Conservation (phyloP, 2,329 filamentous ascomycete species). For the Knufia fluminis region DNA sequence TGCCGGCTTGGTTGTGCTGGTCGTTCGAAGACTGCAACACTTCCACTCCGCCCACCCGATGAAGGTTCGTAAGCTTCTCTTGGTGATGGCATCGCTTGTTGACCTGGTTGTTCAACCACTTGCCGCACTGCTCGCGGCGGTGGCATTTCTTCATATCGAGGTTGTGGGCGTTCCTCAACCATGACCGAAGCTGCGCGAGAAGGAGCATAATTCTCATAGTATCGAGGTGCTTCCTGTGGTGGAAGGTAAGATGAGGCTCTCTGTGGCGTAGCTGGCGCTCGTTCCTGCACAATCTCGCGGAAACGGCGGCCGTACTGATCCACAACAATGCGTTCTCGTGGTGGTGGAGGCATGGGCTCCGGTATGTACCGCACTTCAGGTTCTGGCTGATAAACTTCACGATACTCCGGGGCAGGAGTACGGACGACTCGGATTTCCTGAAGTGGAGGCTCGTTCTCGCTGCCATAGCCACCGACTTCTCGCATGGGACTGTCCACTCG, state of each 20-base stretch:
- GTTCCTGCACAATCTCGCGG: slow-evolving; percentile 44
- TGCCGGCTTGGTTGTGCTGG: slow-evolving; percentile 29
- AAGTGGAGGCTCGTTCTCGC: slow-evolving; percentile 25
- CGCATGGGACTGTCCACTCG: slow-evolving; percentile 30
- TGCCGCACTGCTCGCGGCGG: slow-evolving; percentile 33
- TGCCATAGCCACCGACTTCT: slow-evolving; percentile 31
- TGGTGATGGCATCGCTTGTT: slow-evolving; percentile 11
- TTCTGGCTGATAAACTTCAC: slow-evolving; percentile 34
- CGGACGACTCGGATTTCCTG: slow-evolving; percentile 34
- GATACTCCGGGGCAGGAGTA: slow-evolving; percentile 29
- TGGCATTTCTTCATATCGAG: slow-evolving; percentile 36
- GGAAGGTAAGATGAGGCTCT: slow-evolving; percentile 18
- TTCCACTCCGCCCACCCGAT: slow-evolving; percentile 29
- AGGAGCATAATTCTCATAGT: slow-evolving; percentile 17
- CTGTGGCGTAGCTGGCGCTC: slow-evolving; percentile 26
- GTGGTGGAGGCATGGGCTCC: slow-evolving; percentile 38
- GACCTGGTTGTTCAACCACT: slow-evolving; percentile 30
- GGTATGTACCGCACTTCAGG: slow-evolving; percentile 35
- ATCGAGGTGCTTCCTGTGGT: slow-evolving; percentile 3
- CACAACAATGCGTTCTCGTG: slow-evolving; percentile 60
- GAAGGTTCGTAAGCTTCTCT: slow-evolving; percentile 20
- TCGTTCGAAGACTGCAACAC: slow-evolving; percentile 36
- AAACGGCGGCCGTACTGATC: slow-evolving; percentile 80
- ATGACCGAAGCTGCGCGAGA: slow-evolving; percentile 32
- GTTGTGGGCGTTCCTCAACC: slow-evolving; percentile 32